These are phyloP conservation scores for Kalmusia sp. DNA, from an alignment of 2,329 filamentous ascomycete genomes.

Conservation along the genomic window DNA sequence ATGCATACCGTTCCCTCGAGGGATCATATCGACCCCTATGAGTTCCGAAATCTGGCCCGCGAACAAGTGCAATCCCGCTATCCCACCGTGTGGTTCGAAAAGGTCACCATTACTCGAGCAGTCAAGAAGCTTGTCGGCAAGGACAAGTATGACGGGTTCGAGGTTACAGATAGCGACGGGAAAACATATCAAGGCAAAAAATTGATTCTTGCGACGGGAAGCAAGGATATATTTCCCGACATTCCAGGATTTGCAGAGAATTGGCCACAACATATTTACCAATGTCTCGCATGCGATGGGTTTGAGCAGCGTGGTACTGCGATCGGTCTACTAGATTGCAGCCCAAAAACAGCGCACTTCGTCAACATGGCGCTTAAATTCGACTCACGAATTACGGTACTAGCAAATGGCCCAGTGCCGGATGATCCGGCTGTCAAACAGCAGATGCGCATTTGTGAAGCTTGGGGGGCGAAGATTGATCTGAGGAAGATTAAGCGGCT, in stretches of 20 bases:
- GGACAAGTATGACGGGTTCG: slow-evolving; percentile 41
- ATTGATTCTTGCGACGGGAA: slow-evolving; percentile 63
- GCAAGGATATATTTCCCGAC: slow-evolving; percentile 58
- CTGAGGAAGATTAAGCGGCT: slow-evolving; percentile 30
- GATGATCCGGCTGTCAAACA: slow-evolving; percentile 20
- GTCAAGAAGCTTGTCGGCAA: slow-evolving; percentile 27
- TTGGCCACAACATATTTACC: slow-evolving; percentile 58
- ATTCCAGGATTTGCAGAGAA: slow-evolving; percentile 62
- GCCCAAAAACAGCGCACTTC: slow-evolving; percentile 29
- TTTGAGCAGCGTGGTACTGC: slow-evolving; percentile 61
- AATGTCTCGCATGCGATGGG: slow-evolving; percentile 67
- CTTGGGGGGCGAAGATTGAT: slow-evolving; percentile 33
- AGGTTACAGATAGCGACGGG: slow-evolving; percentile 52
- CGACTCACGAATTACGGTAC: slow-evolving; percentile 36
- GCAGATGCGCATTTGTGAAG: slow-evolving; percentile 26
- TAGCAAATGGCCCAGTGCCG: slow-evolving; percentile 29
- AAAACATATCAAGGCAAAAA: slow-evolving; percentile 58
- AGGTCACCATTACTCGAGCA: slow-evolving; percentile 27
- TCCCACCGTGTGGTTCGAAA: slow-evolving; percentile 42
- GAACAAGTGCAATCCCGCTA: slow-evolving; percentile 47
- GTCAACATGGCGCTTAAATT: slow-evolving; percentile 34
- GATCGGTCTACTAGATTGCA: slow-evolving; percentile 34
- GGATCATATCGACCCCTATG: slow-evolving; percentile 34
- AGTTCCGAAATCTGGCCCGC: slow-evolving; percentile 40
- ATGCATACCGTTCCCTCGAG: slow-evolving; percentile 52